Conservation (phyloP, 2,329 filamentous ascomycete genomes). For the Fusarium phyllophilum region DNA sequence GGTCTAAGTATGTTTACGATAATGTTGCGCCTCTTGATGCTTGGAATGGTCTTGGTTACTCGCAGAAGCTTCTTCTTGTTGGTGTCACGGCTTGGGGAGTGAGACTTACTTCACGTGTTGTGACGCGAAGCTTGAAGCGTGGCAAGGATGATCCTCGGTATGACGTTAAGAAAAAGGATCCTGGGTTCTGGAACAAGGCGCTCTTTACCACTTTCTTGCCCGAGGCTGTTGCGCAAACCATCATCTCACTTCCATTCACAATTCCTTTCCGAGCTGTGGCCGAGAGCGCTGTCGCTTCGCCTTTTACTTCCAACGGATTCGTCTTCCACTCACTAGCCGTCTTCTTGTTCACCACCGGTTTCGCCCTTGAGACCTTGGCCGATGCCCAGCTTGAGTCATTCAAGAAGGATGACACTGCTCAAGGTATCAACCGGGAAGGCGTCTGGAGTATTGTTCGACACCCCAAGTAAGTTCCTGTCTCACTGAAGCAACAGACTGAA, state of each 20-base stretch:
- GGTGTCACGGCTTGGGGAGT: conserved; percentile 13
- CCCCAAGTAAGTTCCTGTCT: background rate
- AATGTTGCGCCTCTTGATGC: background rate
- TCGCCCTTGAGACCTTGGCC: background rate
- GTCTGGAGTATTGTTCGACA: conserved; percentile 27
- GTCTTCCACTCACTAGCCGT: background rate
- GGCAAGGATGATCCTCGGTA: conserved; percentile 12
- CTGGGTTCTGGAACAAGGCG: conserved; percentile 8
- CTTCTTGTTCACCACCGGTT: conserved; percentile 7
- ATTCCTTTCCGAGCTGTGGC: conserved; percentile 5
- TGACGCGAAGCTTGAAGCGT: conserved; percentile 9
- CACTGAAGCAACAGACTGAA: fast-evolving
- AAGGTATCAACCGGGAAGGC: conserved; percentile 3
- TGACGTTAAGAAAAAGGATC: background rate
- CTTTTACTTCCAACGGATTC: background rate
- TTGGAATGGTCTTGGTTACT: background rate
- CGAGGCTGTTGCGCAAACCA: conserved; percentile 15
- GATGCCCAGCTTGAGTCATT: conserved; percentile 13
- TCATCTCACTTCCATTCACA: conserved; percentile 16
- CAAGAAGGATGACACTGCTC: background rate
- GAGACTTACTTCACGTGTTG: background rate
- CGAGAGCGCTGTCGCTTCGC: conserved; percentile 2
- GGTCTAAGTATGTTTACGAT: background rate
- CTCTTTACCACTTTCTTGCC: conserved; percentile 1
- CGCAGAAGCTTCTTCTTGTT: conserved; percentile 5